Conservation (phyloP, 2,329 filamentous ascomycete genomes). For the Podosphaera fusca region DNA sequence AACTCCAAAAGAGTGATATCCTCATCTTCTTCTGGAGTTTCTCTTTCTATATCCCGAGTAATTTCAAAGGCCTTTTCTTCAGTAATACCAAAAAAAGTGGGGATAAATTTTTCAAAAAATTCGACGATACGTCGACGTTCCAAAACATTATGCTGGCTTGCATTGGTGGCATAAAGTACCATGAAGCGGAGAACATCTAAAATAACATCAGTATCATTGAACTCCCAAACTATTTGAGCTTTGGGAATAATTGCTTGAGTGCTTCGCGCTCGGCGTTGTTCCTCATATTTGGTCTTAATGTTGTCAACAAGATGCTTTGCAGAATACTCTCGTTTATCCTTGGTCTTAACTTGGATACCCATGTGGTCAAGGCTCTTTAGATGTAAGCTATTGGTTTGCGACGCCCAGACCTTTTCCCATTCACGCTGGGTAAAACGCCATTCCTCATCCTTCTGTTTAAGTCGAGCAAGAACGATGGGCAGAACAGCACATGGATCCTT, state of each 20-base stretch:
- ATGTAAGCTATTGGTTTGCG: conserved; percentile 85
- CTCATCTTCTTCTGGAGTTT: conserved; percentile 49
- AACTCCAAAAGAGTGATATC: conserved; percentile 45
- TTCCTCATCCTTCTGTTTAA: conserved; percentile 93
- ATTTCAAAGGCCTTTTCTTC: conserved; percentile 44
- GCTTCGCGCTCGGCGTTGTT: conserved; percentile 52
- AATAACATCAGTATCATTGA: conserved; percentile 47
- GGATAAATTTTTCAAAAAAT: conserved; percentile 56
- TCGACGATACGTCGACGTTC: conserved; percentile 53
- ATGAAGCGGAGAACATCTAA: conserved; percentile 37
- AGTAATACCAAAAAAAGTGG: conserved; percentile 53
- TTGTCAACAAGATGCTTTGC: conserved; percentile 76
- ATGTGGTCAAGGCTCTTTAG: conserved; percentile 94
- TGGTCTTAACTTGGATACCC: conserved; percentile 68
- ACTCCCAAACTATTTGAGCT: conserved; percentile 54
- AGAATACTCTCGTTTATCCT: conserved; percentile 78
- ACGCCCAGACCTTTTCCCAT: conserved; percentile 97
- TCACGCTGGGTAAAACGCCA: conserved; percentile 94
- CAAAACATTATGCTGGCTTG: conserved; percentile 44
- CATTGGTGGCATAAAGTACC: conserved; percentile 41
- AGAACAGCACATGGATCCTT: conserved; percentile 65
- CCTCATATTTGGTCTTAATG: conserved; percentile 81
- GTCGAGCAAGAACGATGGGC: conserved; percentile 62
- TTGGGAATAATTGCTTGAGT: conserved; percentile 37
- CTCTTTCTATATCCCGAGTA: conserved; percentile 44